Evolutionary conservation across 2,329 filamentous ascomycete genomes (phyloP).

Genomic region (Macroventuria anomochaeta): DNA sequence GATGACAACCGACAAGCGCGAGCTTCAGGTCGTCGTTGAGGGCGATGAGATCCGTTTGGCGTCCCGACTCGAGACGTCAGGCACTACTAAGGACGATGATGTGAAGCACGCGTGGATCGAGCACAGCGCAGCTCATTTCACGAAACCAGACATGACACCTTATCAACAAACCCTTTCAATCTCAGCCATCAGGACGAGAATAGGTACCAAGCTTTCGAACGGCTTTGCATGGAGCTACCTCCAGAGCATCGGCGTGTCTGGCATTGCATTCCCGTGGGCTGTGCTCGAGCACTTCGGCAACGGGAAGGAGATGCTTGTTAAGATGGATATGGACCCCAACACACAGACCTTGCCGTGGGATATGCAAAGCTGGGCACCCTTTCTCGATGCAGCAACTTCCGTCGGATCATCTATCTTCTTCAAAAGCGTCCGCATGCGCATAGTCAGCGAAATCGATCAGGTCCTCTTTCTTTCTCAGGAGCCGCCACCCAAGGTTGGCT

Average conservation of each 20-base stretch:
- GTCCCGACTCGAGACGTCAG: constrained; percentile 38
- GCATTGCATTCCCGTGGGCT: constrained; percentile 53
- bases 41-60: constrained; percentile 41
- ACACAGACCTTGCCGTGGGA: constrained; percentile 34
- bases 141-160: constrained; percentile 15
- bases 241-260: constrained; percentile 49
- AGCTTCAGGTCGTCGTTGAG: constrained; percentile 49
- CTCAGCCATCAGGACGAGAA: constrained; percentile 34
- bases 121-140: constrained; percentile 36
- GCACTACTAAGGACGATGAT: constrained; percentile 1
- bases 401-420: constrained; percentile 53
- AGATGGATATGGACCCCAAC: constrained; percentile 46
- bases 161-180: constrained; percentile 28
- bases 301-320: constrained; percentile 51
- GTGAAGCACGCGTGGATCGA: constrained; percentile 42
- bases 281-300: constrained; percentile 51
- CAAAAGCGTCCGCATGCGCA: constrained; percentile 47
- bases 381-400: constrained; percentile 54
- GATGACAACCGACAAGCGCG: constrained; percentile 41
- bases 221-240: constrained; percentile 51
- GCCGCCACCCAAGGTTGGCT: constrained; percentile 43
- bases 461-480: constrained; percentile 30
- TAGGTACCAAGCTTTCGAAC: constrained; percentile 34
- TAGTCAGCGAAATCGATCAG: constrained; percentile 43
- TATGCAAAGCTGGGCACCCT: constrained; percentile 47